Percentiles rank a stretch among this genome's conserved stretches.
Conservation (phyloP, 78 protist species). For the Trichosphaerium sp. region DNA sequence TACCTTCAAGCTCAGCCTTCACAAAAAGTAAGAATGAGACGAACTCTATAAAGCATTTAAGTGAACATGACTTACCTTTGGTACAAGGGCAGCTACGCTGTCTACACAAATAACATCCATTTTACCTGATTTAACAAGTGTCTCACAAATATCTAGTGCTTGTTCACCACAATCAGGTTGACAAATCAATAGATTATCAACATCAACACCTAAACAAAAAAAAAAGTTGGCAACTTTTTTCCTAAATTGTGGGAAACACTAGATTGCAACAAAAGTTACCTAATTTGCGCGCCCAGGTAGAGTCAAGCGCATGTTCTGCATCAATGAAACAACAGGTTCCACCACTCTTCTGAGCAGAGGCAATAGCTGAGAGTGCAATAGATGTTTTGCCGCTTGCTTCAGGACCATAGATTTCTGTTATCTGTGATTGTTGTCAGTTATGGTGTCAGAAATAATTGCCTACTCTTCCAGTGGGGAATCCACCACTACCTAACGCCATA, state of each 20-base stretch:
- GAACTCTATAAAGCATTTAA: too few species aligned
- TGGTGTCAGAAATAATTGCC: background rate
- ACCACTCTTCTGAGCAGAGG: constrained; percentile 51
- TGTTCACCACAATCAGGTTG: constrained; percentile 69
- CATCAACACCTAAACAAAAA: constrained; percentile 33
- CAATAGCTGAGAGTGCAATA: constrained; percentile 20
- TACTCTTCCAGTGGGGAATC: background rate
- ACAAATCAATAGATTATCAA: constrained; percentile 35
- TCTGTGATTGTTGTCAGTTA: constrained; percentile 40
- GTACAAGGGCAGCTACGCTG: constrained; percentile 60
- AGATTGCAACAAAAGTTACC: background rate
- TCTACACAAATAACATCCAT: constrained; percentile 51
- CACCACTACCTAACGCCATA: constrained; percentile 51
- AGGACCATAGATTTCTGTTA: constrained; percentile 60
- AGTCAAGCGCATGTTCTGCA: constrained; percentile 60
- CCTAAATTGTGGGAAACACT: background rate
- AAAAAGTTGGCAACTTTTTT: background rate
- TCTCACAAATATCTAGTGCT: constrained; percentile 50
- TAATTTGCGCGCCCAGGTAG: constrained; percentile 9
- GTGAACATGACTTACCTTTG: too few species aligned
- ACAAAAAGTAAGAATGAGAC: too few species aligned
- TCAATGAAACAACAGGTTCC: constrained; percentile 56
- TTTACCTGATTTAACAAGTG: constrained; percentile 20
- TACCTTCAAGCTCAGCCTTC: constrained; percentile 54
- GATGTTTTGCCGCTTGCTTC: constrained; percentile 51